These are phyloP conservation scores for Moesziomyces globuligerus DNA, from an alignment of 1,284 basidiomycete genomes.

Conservation along the genomic window DNA sequence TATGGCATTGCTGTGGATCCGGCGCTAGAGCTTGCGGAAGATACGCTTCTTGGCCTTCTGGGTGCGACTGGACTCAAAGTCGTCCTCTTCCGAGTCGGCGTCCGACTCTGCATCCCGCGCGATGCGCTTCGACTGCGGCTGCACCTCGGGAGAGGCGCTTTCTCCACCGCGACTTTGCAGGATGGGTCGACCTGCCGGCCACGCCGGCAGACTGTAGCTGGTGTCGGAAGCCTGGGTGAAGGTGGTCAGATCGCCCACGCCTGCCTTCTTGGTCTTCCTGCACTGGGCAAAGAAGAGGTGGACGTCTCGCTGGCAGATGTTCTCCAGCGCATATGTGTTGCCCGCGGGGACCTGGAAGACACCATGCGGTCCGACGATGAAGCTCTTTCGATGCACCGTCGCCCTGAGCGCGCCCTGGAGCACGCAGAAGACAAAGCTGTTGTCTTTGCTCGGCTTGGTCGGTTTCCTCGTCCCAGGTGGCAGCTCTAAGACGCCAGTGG, in stretches of 20 bases:
- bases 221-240: constrained; percentile 43
- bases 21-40: constrained; percentile 14
- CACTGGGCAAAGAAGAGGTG: constrained; percentile 93
- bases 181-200: neutral
- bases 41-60: constrained; percentile 28
- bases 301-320: constrained; percentile 81
- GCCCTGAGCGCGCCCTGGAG: constrained; percentile 81
- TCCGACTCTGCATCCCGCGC: no score
- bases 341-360: constrained; percentile 90
- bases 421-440: constrained; percentile 80
- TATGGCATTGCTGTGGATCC: neutral
- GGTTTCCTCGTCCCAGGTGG: constrained; percentile 83
- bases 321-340: constrained; percentile 89
- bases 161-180: constrained; percentile 14
- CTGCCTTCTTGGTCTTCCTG: constrained; percentile 71
- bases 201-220: constrained; percentile 20
- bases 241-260: constrained; percentile 33
- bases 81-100: constrained; percentile 39
- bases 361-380: constrained; percentile 82
- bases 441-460: constrained; percentile 88
- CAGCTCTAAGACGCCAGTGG: constrained; percentile 85
- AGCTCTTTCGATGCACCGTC: constrained; percentile 80
- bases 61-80: constrained; percentile 37
- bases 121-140: no score
- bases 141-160: no score